Evolutionary conservation across 805 yeast genomes (phyloP).

Genomic region (Ascoidea asiatica): DNA sequence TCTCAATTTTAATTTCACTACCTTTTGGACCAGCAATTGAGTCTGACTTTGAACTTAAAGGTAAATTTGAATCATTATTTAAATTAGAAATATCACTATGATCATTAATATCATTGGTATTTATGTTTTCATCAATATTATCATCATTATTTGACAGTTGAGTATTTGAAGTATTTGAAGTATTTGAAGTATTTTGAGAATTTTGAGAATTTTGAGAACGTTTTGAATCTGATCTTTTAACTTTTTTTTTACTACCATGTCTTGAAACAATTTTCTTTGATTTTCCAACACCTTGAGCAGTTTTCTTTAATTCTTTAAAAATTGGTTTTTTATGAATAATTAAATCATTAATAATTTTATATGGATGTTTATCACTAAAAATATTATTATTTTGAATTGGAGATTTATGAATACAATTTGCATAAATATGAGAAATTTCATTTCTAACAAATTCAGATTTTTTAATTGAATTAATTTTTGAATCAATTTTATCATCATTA

Average conservation of each 20-base stretch:
- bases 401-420: constrained; percentile 47
- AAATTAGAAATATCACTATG: no score
- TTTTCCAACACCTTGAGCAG: constrained; percentile 18
- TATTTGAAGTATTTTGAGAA: not conserved
- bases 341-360: constrained; percentile 46
- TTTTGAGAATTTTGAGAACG: not conserved
- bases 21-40: no score
- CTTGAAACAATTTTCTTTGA: constrained; percentile 3
- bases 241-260: constrained; percentile 2
- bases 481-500: constrained; percentile 23
- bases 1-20: no score
- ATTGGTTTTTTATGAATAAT: constrained; percentile 44
- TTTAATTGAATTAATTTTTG: constrained; percentile 10
- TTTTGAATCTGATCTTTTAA: not conserved
- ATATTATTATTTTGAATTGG: constrained; percentile 28
- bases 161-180: not conserved
- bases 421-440: constrained; percentile 53
- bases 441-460: constrained; percentile 23
- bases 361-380: constrained; percentile 46
- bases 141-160: not conserved
- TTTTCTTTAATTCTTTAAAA: constrained; percentile 51
- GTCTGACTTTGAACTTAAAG: no score
- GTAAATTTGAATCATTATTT: no score
- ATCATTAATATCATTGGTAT: no score
- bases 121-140: not conserved